Evolutionary conservation across 768 basidiomycete species (phyloP), one percentile per base, ranked within the genome.

Genomic region (Mycena amicta): DNA sequence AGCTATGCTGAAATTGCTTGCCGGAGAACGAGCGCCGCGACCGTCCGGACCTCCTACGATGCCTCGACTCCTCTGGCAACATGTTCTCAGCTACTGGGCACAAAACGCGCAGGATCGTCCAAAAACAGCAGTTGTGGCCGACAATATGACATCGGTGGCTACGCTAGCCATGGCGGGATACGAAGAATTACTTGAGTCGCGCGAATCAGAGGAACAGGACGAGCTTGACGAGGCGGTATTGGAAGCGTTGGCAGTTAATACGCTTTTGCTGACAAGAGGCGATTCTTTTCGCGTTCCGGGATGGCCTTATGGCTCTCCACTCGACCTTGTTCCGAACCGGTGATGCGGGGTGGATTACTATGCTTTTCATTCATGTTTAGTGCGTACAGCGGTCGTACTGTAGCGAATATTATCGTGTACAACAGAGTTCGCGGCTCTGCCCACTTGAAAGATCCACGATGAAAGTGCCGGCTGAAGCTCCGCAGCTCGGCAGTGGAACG

Each of bases 261-360:
- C 43, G 8, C 22, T 13, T 6, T 15, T 45, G 22, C 22, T n/a
- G n/a, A 23, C 12, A 45, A 23, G 12, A 45, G 43, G 15, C 47
- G 85, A 75, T 28, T 18, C 13, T 27, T 43, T 33, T 16, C 33
- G 20, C 16, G 18, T 8, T 8, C 33, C 33, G 18, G 18, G n/a
- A n/a, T n/a, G n/a, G n/a, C n/a, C n/a, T n/a, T n/a, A n/a, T n/a
- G n/a, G n/a, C n/a, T n/a, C n/a, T n/a, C 33, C 8, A 37, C 33
- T 37, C 33, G 33, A 37, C n/a, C n/a, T n/a, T n/a, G n/a, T n/a
- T n/a, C n/a, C n/a, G n/a, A n/a, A n/a, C n/a, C n/a, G n/a, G n/a
- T n/a, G n/a, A n/a, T n/a, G n/a, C n/a, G n/a, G n/a, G n/a, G n/a
- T n/a, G n/a, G n/a, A n/a, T n/a, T n/a, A n/a, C n/a, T n/a, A n/a